phyloP scores from a whole-genome alignment of 2,329 filamentous ascomycete genomes.

The Trichophyton simii region DNA sequence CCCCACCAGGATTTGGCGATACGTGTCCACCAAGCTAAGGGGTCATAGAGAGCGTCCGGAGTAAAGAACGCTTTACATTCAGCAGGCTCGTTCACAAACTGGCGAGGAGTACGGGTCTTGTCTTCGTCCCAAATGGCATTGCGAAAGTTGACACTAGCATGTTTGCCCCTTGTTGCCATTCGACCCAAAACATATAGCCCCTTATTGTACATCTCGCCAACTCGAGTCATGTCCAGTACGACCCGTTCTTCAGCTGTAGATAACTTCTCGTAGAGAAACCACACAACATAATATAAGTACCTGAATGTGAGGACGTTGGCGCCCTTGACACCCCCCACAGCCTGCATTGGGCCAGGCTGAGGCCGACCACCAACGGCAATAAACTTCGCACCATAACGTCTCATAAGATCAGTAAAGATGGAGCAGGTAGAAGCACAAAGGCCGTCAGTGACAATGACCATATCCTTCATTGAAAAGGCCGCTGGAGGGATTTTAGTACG shows the following conservation, averaged over 20 bases:
- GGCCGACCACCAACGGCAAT: conserved; percentile 50
- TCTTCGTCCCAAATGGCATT: conserved; percentile 36
- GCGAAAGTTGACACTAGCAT: conserved; percentile 32
- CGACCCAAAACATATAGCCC: conserved; percentile 13
- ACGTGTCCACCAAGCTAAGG: too few relatives aligned
- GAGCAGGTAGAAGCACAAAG: conserved; percentile 50
- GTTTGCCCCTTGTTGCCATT: conserved; percentile 10
- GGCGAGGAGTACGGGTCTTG: conserved; percentile 37
- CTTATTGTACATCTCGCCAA: conserved; percentile 10
- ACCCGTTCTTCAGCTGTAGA: conserved; percentile 10
- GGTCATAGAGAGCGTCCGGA: conserved; percentile 38
- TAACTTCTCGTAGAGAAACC: not conserved
- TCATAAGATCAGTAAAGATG: conserved; percentile 45
- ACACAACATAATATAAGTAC: conserved; percentile 15
- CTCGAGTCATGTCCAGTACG: conserved; percentile 8
- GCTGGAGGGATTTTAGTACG: conserved; percentile 16
- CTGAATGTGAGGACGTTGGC: conserved; percentile 19
- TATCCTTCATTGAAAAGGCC: conserved; percentile 23
- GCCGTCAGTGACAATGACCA: conserved; percentile 41
- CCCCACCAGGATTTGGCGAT: conserved; percentile 40
- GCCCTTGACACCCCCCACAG: conserved; percentile 54
- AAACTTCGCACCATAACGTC: conserved; percentile 42
- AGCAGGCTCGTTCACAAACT: conserved; percentile 50
- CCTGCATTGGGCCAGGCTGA: conserved; percentile 44
- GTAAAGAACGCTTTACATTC: conserved; percentile 52